Evolutionary conservation across 2,329 filamentous ascomycete genomes (phyloP).

Genomic region (Trichophyton simii): DNA sequence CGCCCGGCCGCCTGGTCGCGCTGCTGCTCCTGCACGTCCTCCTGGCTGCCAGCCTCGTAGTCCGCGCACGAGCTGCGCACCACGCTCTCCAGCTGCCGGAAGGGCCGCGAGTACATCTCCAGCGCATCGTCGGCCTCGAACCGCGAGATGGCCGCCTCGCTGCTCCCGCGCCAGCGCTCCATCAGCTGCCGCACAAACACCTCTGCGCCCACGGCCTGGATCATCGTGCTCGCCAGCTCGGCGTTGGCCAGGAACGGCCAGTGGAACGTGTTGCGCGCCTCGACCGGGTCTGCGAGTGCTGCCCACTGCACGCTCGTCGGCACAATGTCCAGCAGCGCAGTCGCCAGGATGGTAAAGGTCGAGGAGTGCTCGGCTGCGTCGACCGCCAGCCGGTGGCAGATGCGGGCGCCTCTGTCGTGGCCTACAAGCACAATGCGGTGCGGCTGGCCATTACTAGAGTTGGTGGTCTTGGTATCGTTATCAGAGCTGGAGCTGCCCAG

Average conservation of each 20-base stretch:
- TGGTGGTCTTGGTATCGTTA: not conserved
- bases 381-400: constrained; percentile 39
- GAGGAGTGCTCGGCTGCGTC: constrained; percentile 21
- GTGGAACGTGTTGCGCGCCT: constrained; percentile 35
- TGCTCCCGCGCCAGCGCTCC: constrained; percentile 19
- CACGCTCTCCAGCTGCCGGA: constrained; percentile 29
- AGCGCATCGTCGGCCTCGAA: constrained; percentile 26
- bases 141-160: constrained; percentile 9
- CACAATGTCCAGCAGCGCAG: constrained; percentile 39
- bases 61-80: constrained; percentile 36
- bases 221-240: constrained; percentile 32
- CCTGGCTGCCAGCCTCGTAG: constrained; percentile 34
- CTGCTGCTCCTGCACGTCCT: constrained; percentile 34
- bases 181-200: constrained; percentile 28
- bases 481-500: not conserved
- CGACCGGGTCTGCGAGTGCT: constrained; percentile 27
- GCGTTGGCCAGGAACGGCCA: constrained; percentile 41
- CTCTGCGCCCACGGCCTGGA: constrained; percentile 32
- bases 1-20: constrained; percentile 34
- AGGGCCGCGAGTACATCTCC: constrained; percentile 34
- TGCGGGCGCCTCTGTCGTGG: constrained; percentile 40
- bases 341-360: constrained; percentile 27
- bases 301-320: constrained; percentile 38
- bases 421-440: constrained; percentile 33
- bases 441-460: not conserved